Base-by-base conservation (phyloP, 306 rosid species). In the Fragaria ananassa region DNA sequence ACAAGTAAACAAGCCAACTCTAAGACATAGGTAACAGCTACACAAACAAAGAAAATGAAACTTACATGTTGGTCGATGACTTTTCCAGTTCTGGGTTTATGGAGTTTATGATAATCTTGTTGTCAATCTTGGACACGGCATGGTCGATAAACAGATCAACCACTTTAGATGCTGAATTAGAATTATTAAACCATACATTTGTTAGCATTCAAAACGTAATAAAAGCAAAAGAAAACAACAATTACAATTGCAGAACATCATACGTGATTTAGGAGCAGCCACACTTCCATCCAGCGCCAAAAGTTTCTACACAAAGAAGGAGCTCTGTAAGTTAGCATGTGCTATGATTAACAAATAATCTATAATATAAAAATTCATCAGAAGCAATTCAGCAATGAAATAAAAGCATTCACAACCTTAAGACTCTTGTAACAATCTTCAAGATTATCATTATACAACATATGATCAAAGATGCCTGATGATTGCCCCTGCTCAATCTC, bases 401-500 rank as follows among this genome's bases (percentile, higher is more conserved):
- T 12, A 34, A 68, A 3, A 1, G 12, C 8, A 6, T 31, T 10
- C 57, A 11, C 53, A 50, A 4, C 99, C 93, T 96, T 91, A 10
- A 96, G 90, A 74, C 46, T 81, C 74, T 83, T 80, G 71, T 91
- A 88, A 79, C 96, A 92, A 37, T 88, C 87, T 75, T 91, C 88
- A 57, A 96, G 98, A 29, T 90, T 83, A 70, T 91, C 99, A 66
- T 96, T 96, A 79, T 74, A 87, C 78, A 96, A 79, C 86, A 85
- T 73, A 78, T 84, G 88, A 82, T 88, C 90, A 75, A 90, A 96
- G 81, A 92, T 86, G 66, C 84, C 77, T 9, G 97, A 87, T 39
- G 93, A 89, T 46, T 81, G 75, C 67, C 98, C 99, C 79, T 88
- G 88, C 81, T 92, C 88, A 70, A 96, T 92, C 86, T 96, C 99